Base-by-base conservation (phyloP, 352 stramenopile genomes). In the Phytopythium cucurbitacearum region DNA sequence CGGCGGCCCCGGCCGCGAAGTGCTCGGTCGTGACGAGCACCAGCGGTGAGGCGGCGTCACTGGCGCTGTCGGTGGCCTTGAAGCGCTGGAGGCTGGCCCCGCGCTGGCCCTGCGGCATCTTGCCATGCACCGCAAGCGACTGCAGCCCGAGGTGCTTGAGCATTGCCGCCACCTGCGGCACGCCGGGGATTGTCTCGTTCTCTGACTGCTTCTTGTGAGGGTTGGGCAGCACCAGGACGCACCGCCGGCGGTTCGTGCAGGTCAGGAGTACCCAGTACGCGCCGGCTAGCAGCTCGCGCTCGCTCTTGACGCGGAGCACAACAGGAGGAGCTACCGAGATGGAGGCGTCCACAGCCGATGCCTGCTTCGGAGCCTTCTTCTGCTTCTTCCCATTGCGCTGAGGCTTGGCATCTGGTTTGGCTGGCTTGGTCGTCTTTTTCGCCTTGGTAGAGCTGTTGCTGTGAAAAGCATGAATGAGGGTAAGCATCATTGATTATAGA, bases 21-120 rank as follows among this genome's bases (percentile, higher is more conserved):
- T 87, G 76, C 51, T 88, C 78, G 4, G 71, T 87, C 2, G 70
- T 82, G 33, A 89, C 77, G 8, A 90, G 53, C 41, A 91, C 65
- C 10, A 78, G 32, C 11, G 71, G 61, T 46, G 68, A 59, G 10
- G 56, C 53, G 10, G 52, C 16, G 0, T 32, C 51, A 2, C 36
- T 33, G 3, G 44, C 34, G 8, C 58, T 37, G 2, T 56, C 39
- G 7, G 40, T 40, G 10, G 34, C 43, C 8, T 40, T 21, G 12
- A 89, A 57, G 34, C 78, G 67, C 47, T 88, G 62, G 48, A 87
- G 53, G 42, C 60, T 72, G 47, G 85, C 73, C 21, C 77, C 67
- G 44, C 78, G 65, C 53, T 91, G 78, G 1, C 59, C 60, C 5
- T 60, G 37, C 1, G 77, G 74, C 72, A 90, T 91, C 56, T 91